phyloP scores from a whole-genome alignment of 768 basidiomycete genomes.

The Hemileccinum impolitum region DNA sequence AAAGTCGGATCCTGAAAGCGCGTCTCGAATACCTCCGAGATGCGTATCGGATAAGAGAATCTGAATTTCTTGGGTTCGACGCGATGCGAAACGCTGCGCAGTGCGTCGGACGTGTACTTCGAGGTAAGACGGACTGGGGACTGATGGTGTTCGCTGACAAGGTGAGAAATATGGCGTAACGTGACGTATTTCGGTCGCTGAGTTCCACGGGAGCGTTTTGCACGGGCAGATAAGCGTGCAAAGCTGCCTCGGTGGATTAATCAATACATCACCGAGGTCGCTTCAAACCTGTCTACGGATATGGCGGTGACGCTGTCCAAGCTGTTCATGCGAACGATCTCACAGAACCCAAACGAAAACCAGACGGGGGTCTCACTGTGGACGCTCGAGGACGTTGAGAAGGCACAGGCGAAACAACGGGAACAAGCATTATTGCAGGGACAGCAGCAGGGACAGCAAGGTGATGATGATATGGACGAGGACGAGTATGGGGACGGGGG shows the following conservation, averaged over 20 bases:
- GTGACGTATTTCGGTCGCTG: not conserved
- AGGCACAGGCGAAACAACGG: slow-evolving; percentile 78
- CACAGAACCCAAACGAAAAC: slow-evolving; percentile 95
- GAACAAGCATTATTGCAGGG: slow-evolving; percentile 54
- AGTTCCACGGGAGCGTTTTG: slow-evolving; percentile 65
- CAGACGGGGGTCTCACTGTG: slow-evolving; percentile 93
- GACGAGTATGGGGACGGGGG: slow-evolving; percentile 70
- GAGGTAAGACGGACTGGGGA: slow-evolving; percentile 99
- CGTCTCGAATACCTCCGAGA: slow-evolving; percentile 97
- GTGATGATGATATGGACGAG: slow-evolving; percentile 35
- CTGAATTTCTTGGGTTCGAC: slow-evolving; percentile 98
- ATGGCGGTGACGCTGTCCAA: slow-evolving; percentile 95
- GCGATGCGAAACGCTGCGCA: slow-evolving; percentile 99
- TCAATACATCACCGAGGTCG: slow-evolving; percentile 98
- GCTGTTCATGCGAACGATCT: slow-evolving; percentile 97
- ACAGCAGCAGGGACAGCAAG: slow-evolving; percentile 19
- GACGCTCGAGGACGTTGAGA: slow-evolving; percentile 89
- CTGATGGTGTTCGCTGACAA: slow-evolving; percentile 99
- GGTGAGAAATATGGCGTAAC: slow-evolving; percentile 41
- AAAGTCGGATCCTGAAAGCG: slow-evolving; percentile 95
- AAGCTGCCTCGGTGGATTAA: slow-evolving; percentile 99
- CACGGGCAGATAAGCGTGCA: slow-evolving; percentile 87
- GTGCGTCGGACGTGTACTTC: slow-evolving; percentile 94
- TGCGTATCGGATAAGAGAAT: slow-evolving; percentile 96
- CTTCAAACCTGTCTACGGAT: slow-evolving; percentile 96